Evolutionary conservation across 2,329 filamentous ascomycete genomes (phyloP).

Genomic region (Macrophomina pseudophaseolina): DNA sequence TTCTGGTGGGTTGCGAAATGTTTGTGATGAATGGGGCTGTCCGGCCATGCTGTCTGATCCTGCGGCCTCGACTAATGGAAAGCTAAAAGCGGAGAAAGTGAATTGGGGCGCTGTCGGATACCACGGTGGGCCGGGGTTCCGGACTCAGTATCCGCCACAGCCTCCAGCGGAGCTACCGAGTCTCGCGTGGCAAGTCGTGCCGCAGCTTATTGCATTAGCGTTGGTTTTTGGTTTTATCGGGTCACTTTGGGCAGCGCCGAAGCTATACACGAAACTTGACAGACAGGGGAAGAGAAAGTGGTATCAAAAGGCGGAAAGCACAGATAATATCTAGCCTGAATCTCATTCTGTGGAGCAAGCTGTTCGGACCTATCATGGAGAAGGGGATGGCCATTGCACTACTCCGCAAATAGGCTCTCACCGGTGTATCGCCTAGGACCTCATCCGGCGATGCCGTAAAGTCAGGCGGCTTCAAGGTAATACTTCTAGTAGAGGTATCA

Average conservation of each 20-base stretch:
- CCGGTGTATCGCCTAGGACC: no score
- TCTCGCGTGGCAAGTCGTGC: not conserved
- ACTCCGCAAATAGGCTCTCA: no score
- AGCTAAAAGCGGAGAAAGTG: not conserved
- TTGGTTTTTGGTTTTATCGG: not conserved
- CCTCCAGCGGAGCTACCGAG: not conserved
- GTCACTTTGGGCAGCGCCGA: not conserved
- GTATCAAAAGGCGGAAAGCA: not conserved
- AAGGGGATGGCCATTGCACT: no score
- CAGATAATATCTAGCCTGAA: no score
- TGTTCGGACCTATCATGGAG: no score
- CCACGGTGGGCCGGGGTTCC: not conserved
- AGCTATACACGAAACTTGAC: not conserved
- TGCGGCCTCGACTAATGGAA: not conserved
- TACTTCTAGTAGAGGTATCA: no score
- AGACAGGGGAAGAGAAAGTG: not conserved
- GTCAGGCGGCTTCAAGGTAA: no score
- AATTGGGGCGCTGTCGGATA: not conserved
- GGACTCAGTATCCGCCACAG: not conserved
- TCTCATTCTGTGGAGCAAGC: no score
- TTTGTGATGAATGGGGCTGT: conserved; percentile 11
- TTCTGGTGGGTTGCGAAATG: not conserved
- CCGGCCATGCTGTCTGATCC: not conserved
- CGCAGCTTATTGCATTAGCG: not conserved
- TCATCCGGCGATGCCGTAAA: no score